Evolutionary conservation across 495 filamentous ascomycete species (phyloP).

Genomic region (Penicillium subrubescens): DNA sequence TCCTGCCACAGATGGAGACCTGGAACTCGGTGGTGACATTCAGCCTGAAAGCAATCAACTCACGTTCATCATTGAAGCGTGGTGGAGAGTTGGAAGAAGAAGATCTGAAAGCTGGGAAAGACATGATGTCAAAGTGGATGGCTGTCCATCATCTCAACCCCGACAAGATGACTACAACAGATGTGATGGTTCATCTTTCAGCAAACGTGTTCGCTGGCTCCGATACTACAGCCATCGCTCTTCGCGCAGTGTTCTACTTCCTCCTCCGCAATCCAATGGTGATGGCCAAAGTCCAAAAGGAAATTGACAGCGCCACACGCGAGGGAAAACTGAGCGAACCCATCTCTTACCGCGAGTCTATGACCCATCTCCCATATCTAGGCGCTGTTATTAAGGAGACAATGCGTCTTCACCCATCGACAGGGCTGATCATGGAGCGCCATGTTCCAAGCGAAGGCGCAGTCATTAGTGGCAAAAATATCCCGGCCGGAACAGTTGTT

Average conservation of each 20-base stretch:
- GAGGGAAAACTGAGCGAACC: constrained; percentile 22
- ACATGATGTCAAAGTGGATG: constrained; percentile 38
- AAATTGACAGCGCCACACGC: constrained; percentile 54
- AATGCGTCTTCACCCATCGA: constrained; percentile 61
- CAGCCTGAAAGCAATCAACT: constrained; percentile 28
- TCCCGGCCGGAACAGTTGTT: constrained; percentile 60
- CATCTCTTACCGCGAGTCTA: constrained; percentile 46
- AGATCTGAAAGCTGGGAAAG: constrained; percentile 19
- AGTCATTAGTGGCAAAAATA: constrained; percentile 47
- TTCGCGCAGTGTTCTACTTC: constrained; percentile 63
- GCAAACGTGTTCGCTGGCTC: constrained; percentile 46
- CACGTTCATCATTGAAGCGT: constrained; percentile 30
- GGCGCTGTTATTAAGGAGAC: constrained; percentile 60
- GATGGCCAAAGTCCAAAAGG: constrained; percentile 47
- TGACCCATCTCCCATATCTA: constrained; percentile 51
- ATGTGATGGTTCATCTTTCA: constrained; percentile 34
- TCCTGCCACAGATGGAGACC: constrained; percentile 39
- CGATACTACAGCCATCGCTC: constrained; percentile 61
- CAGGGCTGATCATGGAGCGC: constrained; percentile 64
- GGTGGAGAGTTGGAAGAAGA: constrained; percentile 31
- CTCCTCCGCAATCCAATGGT: constrained; percentile 53
- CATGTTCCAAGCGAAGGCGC: constrained; percentile 60
- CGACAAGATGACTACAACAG: constrained; percentile 24
- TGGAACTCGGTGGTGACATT: constrained; percentile 36
- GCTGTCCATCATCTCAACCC: constrained; percentile 29